These are phyloP conservation scores for Cystoisospora suis DNA, from an alignment of 169 alveolate species.

Conservation along the genomic window DNA sequence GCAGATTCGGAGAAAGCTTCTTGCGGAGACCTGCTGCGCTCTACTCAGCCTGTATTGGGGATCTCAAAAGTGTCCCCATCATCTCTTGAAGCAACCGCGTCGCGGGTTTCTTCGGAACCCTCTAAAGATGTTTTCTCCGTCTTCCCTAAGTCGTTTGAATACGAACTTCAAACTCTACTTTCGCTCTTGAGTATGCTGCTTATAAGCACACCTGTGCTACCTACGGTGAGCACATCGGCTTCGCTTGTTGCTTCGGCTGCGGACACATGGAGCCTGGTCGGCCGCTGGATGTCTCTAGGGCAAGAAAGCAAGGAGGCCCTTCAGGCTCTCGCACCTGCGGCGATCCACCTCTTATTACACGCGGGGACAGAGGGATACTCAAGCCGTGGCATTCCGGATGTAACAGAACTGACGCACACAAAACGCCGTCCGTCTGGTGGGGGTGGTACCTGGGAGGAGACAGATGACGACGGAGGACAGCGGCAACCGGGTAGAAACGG, in stretches of 20 bases:
- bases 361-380: background rate
- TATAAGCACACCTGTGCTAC: background rate
- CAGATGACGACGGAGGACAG: background rate
- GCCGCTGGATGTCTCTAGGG: background rate
- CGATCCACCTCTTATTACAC: background rate
- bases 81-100: too few species aligned
- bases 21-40: too few species aligned
- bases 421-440: background rate
- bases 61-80: too few species aligned
- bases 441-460: background rate
- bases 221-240: background rate
- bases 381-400: background rate
- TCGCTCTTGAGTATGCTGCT: background rate
- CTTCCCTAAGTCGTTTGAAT: background rate
- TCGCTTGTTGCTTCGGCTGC: background rate
- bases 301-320: background rate
- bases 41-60: too few species aligned
- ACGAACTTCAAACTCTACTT: background rate
- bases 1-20: too few species aligned
- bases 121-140: slow-evolving; percentile 2
- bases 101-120: too few species aligned
- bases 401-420: background rate
- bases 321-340: slow-evolving; percentile 21
- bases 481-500: background rate
- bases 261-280: slow-evolving; percentile 8